Evolutionary conservation across 2,329 filamentous ascomycete genomes (phyloP), one percentile per base, ranked within the genome.

Genomic region (Parafenestella ontariensis): DNA sequence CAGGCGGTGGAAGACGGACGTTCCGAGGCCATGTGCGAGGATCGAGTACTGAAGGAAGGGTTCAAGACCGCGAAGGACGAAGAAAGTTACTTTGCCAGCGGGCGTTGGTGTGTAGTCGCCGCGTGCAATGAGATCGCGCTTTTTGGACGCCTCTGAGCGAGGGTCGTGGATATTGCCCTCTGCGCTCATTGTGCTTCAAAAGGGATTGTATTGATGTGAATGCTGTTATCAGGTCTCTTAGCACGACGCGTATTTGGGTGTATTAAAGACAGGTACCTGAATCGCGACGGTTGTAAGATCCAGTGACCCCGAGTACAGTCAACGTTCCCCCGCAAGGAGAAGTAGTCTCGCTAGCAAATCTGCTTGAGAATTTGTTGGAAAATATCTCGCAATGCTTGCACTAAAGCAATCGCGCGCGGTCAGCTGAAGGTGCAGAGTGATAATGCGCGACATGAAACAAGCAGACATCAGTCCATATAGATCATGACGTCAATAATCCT

Each of bases 1-100:
- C 8, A 84, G 61, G 3, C 66, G 70, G 47, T 78, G 66, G 57
- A 87, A 78, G 36, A 85, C 66, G 2, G 64, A 57, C 20, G 70
- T 68, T 24, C 78, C 79, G 24, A 73, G 57, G 52, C 75, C 77
- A 46, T 79, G 70, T 2, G 76, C 72, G n/a, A 83, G 76, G 56
- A 83, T 79, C 31, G 70, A 72, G 68, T 82, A 83, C 68, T 84
- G 81, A 4, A 83, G 62, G 50, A 78, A 69, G 1, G 78, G 74
- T 55, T 83, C 81, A 23, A 80, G 68, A 17, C 77, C 68, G 59
- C 84, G 81, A 9, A 80, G 69, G 52, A 79, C 74, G 59, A 80
- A 70, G 69, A 83, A 83, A 54, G 73, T 34, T 4, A 70, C 58
- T 44, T 68, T 75, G 28, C 80, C 79, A 6, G 73, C 39, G 7